Conservation (phyloP, 208 protist genomes). For the Zelonia costaricensis region DNA sequence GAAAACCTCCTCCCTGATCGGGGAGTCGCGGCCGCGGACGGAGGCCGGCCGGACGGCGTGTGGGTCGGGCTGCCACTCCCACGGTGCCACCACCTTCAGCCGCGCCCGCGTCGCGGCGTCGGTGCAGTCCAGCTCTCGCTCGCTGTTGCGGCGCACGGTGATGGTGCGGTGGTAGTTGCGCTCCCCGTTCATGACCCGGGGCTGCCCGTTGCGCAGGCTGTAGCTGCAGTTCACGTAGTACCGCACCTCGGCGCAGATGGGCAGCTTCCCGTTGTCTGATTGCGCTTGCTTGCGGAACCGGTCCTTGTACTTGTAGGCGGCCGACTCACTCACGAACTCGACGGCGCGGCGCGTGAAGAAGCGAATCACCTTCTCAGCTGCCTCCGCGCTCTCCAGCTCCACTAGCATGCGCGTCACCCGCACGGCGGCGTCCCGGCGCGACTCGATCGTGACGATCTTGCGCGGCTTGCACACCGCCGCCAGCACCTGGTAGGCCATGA, state of each 20-base stretch:
- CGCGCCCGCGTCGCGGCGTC: background rate
- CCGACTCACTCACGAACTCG: conserved; percentile 30
- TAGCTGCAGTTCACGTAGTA: conserved; percentile 31
- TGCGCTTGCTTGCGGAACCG: background rate
- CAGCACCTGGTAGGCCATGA: conserved; percentile 61
- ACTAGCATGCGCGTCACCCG: conserved; percentile 41
- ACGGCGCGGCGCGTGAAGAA: conserved; percentile 27
- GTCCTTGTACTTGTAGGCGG: conserved; percentile 3
- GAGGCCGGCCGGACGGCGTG: conserved; percentile 18
- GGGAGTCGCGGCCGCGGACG: background rate
- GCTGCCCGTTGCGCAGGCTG: conserved; percentile 22
- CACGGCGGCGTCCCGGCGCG: background rate
- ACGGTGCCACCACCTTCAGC: conserved; percentile 15
- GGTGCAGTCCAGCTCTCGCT: conserved; percentile 8
- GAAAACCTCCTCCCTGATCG: background rate
- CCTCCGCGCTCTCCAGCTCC: conserved; percentile 42
- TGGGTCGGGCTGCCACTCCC: conserved; percentile 22
- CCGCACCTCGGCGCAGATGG: conserved; percentile 39
- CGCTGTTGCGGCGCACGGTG: conserved; percentile 11
- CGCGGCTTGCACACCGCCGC: conserved; percentile 33
- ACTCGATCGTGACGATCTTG: conserved; percentile 45
- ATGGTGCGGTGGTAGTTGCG: conserved; percentile 33
- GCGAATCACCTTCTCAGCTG: conserved; percentile 32
- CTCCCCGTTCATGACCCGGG: conserved; percentile 12
- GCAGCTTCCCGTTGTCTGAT: background rate